phyloP scores from a whole-genome alignment of 2,329 filamentous ascomycete genomes.

The Ascochyta lentis region DNA sequence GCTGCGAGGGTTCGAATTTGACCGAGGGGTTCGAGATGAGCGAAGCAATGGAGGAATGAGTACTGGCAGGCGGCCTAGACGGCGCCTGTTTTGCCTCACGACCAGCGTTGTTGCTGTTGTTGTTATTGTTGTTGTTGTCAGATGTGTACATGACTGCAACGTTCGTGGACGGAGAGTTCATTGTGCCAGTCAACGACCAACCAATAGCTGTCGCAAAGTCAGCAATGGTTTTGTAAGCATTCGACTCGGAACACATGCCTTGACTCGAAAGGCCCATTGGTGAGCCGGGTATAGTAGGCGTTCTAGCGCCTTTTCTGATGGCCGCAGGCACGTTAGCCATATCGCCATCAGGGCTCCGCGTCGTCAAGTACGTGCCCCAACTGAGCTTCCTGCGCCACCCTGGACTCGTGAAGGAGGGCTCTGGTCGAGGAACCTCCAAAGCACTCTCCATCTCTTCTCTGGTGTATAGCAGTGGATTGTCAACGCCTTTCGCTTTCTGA shows the following conservation, averaged over 20 bases:
- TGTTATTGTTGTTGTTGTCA: constrained; percentile 36
- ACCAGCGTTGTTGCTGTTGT: background rate
- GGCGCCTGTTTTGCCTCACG: constrained; percentile 30
- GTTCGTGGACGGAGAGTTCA: constrained; percentile 83
- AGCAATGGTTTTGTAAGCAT: constrained; percentile 6
- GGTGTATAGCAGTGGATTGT: constrained; percentile 72
- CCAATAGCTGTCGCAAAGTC: constrained; percentile 65
- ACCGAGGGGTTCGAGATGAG: constrained; percentile 33
- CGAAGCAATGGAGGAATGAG: constrained; percentile 41
- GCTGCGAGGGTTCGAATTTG: constrained; percentile 35
- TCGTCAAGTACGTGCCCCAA: constrained; percentile 52
- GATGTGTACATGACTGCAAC: constrained; percentile 80
- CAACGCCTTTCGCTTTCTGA: constrained; percentile 86
- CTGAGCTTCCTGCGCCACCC: constrained; percentile 58
- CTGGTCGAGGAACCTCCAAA: constrained; percentile 60
- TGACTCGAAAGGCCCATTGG: constrained; percentile 59
- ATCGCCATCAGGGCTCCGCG: constrained; percentile 39
- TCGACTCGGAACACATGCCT: constrained; percentile 43
- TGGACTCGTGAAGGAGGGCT: constrained; percentile 59
- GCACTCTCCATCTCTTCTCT: constrained; percentile 79
- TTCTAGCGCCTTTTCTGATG: constrained; percentile 38
- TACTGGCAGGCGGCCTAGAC: constrained; percentile 29
- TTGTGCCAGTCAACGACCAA: constrained; percentile 87
- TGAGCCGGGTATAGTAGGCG: constrained; percentile 50
- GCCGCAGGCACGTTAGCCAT: constrained; percentile 41